Evolutionary conservation across 208 protist genomes (phyloP), one percentile per base, ranked within the genome.

Genomic region (Acanthamoeba castellanii): DNA sequence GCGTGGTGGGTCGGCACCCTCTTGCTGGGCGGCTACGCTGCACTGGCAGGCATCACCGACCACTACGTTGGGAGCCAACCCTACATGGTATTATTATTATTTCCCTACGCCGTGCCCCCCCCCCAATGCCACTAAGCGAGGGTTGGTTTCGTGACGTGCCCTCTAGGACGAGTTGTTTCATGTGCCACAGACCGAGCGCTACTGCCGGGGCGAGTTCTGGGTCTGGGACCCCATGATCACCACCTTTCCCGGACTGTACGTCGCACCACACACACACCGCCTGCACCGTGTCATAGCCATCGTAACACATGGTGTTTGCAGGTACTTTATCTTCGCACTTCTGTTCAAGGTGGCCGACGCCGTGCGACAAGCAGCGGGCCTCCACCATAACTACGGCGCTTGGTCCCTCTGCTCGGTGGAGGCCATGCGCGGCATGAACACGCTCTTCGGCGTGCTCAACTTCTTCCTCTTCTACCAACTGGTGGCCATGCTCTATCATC

Each of bases 201-300:
- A 94, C 45, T 95, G 94, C 61, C 6, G 25, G 16, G 20, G 70
- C 14, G n/a, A 88, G 20, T 95, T 68, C 61, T 50, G 45, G 18
- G 11, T n/a, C 13, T 95, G 94, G 94, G 94, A 95, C 47, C 94
- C 94, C 13, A 95, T 95, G 94, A 95, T 95, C 87, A 95, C 94
- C 18, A 95, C 94, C 27, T 78, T 94, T 14, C 94, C 94, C 32
- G 94, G 94, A 57, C 57, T 95, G 94, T 95, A 68, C 13, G 93
- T 94, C 45, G 14, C 37, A 47, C 45, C 45, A 47, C 52, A 22
- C 74, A 16, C 25, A 16, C 20, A 8, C 30, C 50, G 3, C 82
- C 27, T 90, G 47, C 34, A 20, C 32, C 6, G 22, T 89, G 42
- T 11, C 42, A 22, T 27, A 9, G 37, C 2, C 0, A 30, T 11